Conservation (phyloP, 306 rosid species). For the Cicer bijugum region DNA sequence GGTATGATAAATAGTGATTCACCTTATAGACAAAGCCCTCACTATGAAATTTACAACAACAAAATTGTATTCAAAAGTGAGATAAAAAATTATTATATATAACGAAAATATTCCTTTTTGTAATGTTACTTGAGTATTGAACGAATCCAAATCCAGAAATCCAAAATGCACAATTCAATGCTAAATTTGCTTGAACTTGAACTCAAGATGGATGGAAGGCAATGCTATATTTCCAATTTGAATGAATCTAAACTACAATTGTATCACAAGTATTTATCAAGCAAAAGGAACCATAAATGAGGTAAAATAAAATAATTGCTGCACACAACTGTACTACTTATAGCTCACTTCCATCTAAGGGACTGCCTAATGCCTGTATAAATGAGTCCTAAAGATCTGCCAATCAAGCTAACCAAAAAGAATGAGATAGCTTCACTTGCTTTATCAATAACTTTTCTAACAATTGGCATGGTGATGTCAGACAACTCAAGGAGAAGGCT, state of each 20-base stretch:
- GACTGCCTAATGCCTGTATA: slow-evolving; percentile 93
- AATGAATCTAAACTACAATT: slow-evolving; percentile 33
- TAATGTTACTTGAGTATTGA: background rate
- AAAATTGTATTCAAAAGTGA: background rate
- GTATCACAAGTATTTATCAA: slow-evolving; percentile 29
- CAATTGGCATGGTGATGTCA: slow-evolving; percentile 79
- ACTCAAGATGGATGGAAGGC: slow-evolving; percentile 13
- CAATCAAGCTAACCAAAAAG: slow-evolving; percentile 84
- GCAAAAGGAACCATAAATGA: slow-evolving; percentile 29
- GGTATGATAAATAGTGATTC: background rate
- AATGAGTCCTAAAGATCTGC: slow-evolving; percentile 91
- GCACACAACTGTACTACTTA: slow-evolving; percentile 44
- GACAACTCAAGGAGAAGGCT: slow-evolving; percentile 88
- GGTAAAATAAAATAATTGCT: slow-evolving; percentile 29
- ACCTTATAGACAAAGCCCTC: background rate
- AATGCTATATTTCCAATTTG: slow-evolving; percentile 37
- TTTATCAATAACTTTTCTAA: slow-evolving; percentile 70
- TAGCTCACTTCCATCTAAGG: slow-evolving; percentile 74
- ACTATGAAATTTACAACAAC: background rate
- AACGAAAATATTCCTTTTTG: background rate
- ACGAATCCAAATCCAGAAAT: background rate
- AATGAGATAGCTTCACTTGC: slow-evolving; percentile 79
- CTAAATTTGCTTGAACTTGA: slow-evolving; percentile 2
- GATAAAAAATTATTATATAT: background rate
- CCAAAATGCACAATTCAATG: background rate